Base-by-base conservation (phyloP, 2,329 filamentous ascomycete genomes). In the Aspergillus pseudoterreus region DNA sequence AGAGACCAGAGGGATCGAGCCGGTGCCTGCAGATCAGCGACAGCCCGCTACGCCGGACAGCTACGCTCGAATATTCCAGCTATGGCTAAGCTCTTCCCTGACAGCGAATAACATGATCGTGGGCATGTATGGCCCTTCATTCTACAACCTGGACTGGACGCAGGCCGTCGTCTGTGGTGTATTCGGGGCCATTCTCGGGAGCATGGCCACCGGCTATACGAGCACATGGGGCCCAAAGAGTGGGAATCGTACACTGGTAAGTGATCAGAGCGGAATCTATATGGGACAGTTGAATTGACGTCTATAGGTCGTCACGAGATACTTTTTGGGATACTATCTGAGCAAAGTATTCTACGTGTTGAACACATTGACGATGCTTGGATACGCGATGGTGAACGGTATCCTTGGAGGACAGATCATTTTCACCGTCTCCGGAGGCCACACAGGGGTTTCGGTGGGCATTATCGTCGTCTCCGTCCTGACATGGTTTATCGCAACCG, bases 321-420 rank as follows among this genome's bases (percentile, higher is more conserved):
- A 67, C 49, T 71, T 71, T 43, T 68, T 73, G 62, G 71, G 71
- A 6, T 72, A 72, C 53, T 74, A 66, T 35, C 68, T 69, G 6
- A 67, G 65, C 56, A 72, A 70, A 55, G 53, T 71, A 17, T 67
- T 57, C 59, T 71, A 60, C 56, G 57, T 67, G 1, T 57, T 74
- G 12, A 73, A 74, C 50, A 62, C 73, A 6, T 58, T 73, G 32
- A 70, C 71, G 45, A 71, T 71, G 60, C 48, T 72, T 6, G 71
- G 71, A 8, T 74, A 71, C 41, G 65, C 67, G 36, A 72, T 73
- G 58, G 65, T 74, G 42, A 70, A 71, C 56, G 66, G 63, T 42
- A 65, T 73, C 10, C 63, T 73, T 17, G 70, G 69, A 39, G 72
- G 72, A 12, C 71, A 74, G 52, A 64, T 74, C 22, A 57, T 74